phyloP scores from a whole-genome alignment of 805 yeast genomes.

The Lipomyces anomalus region DNA sequence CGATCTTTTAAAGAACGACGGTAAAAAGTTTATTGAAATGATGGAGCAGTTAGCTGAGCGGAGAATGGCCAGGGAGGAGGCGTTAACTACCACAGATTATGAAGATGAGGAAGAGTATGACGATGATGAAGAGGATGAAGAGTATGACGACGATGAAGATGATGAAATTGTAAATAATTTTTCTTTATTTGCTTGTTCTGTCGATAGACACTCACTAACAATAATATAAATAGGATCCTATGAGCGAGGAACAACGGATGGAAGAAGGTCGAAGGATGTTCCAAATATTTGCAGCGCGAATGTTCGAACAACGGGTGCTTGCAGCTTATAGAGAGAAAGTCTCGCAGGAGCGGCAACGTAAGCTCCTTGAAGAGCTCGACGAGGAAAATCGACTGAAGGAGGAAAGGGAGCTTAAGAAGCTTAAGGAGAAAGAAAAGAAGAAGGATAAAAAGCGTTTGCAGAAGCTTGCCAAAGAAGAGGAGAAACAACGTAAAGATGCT shows the following conservation, averaged over 20 bases:
- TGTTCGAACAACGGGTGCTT: conserved; percentile 67
- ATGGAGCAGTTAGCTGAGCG: conserved; percentile 69
- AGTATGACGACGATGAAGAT: conserved; percentile 26
- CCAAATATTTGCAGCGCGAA: conserved; percentile 70
- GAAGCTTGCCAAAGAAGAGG: conserved; percentile 38
- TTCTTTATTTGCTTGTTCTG: not conserved
- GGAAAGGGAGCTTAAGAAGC: conserved; percentile 33
- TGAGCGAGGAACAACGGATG: conserved; percentile 53
- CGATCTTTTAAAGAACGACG: conserved; percentile 69
- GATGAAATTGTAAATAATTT: conserved; percentile 16
- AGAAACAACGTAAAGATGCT: conserved; percentile 32
- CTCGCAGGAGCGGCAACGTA: conserved; percentile 57
- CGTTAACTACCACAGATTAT: conserved; percentile 30
- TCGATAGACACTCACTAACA: not conserved
- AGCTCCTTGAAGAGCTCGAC: conserved; percentile 32
- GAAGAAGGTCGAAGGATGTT: conserved; percentile 76
- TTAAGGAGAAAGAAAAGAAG: conserved; percentile 38
- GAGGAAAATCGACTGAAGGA: conserved; percentile 26
- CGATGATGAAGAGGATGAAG: conserved; percentile 32
- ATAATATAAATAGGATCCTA: conserved; percentile 18
- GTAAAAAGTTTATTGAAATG: conserved; percentile 69
- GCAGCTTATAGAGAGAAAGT: conserved; percentile 73
- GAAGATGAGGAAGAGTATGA: conserved; percentile 33
- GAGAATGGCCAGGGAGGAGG: conserved; percentile 37
- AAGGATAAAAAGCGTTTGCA: conserved; percentile 38